phyloP scores from a whole-genome alignment of 768 basidiomycete genomes.

The Auriculariales sp. region DNA sequence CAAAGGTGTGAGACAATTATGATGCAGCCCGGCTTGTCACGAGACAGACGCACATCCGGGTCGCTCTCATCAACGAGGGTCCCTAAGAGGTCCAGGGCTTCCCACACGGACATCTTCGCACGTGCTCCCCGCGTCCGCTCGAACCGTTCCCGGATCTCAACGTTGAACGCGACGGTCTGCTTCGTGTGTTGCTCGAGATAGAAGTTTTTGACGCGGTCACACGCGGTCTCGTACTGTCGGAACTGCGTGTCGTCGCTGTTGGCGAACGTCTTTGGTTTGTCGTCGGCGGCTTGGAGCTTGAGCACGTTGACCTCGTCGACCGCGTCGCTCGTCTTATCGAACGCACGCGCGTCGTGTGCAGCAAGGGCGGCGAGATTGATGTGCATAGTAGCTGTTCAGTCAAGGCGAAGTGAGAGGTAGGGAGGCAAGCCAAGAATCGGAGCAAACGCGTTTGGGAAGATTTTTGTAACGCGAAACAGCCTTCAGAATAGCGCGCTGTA shows the following conservation, averaged over 20 bases:
- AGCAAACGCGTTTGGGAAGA: too few species aligned
- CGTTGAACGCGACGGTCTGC: constrained; percentile 77
- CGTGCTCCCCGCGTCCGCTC: constrained; percentile 47
- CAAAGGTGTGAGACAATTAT: constrained; percentile 6
- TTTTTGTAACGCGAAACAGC: too few species aligned
- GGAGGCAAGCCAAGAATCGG: too few species aligned
- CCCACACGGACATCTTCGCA: constrained; percentile 60
- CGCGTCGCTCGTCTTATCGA: constrained; percentile 33
- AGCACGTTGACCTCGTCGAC: constrained; percentile 50
- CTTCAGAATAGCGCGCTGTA: too few species aligned
- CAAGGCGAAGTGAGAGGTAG: too few species aligned
- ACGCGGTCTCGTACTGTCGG: constrained; percentile 60
- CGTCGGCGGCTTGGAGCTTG: constrained; percentile 33
- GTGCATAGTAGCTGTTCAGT: too few species aligned
- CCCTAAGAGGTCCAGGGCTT: constrained; percentile 76
- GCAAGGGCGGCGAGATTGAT: neutral
- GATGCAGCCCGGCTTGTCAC: neutral
- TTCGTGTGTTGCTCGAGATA: constrained; percentile 23
- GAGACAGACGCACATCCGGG: constrained; percentile 47
- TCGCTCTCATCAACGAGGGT: constrained; percentile 84
- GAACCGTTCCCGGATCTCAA: constrained; percentile 62
- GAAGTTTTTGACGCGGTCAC: constrained; percentile 50
- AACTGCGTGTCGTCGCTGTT: constrained; percentile 53
- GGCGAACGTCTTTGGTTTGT: constrained; percentile 40
- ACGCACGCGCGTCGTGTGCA: constrained; percentile 15